Evolutionary conservation across 1,284 basidiomycete genomes (phyloP), one percentile per base, ranked within the genome.

Genomic region (Pholiota adiposa): DNA sequence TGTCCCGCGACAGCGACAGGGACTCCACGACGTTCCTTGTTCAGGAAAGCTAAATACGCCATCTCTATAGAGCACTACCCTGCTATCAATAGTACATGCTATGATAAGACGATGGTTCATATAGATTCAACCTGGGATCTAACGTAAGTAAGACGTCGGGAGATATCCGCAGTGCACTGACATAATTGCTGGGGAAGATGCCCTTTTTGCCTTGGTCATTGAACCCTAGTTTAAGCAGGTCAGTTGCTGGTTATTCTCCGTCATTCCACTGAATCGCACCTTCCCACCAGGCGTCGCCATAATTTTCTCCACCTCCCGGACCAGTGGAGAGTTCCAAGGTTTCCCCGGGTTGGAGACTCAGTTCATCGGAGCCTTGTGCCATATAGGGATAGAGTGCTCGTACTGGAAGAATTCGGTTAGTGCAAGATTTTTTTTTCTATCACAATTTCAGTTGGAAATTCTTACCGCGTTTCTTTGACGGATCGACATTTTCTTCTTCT

Each of bases 171-270:
- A 43, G 25, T 58, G 9, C 3, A 81, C 89, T 73, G 74, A 93
- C 91, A 79, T 93, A 93, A 75, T 91, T 92, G 73, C 88, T 91
- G 36, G 90, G 91, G 75, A 93, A 93, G 67, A 93, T 90, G 11
- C 90, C 90, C 73, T 84, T 90, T 71, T 74, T 80, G 55, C 90
- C 88, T 55, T 73, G 72, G 51, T 77, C 72, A 66, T 86, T 82
- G 62, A 85, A 77, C 54, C 90, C 90, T 92, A 70, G 19, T 44
- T 23, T 16, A 51, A 48, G 46, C 36, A 11, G 21, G 52, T 63
- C 51, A 64, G 56, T 51, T 50, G n/a, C 31, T 19, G 21, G 27
- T 29, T 34, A 23, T 53, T 55, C 19, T 36, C 25, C 41, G 19
- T 49, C 34, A 29, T n/a, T 6, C 40, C 40, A 53, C 31, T 38